Conservation (phyloP, 495 filamentous ascomycete species). For the Cudoniella acicularis region DNA sequence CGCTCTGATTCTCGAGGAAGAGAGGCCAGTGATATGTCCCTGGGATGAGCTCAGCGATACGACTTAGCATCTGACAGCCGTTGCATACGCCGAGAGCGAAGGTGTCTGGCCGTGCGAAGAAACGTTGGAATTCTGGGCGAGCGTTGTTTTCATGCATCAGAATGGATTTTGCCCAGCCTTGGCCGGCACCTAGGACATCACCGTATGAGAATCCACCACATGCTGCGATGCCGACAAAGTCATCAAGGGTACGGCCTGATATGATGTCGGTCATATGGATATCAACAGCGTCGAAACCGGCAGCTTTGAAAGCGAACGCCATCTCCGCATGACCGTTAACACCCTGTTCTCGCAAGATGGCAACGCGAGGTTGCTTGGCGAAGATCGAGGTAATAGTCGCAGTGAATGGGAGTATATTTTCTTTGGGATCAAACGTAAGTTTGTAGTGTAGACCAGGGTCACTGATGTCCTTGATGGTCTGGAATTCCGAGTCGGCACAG, state of each 20-base stretch:
- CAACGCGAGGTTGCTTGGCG: slow-evolving; percentile 74
- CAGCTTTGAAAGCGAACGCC: slow-evolving; percentile 91
- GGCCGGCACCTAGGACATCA: slow-evolving; percentile 90
- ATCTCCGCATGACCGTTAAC: slow-evolving; percentile 95
- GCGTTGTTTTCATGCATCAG: slow-evolving; percentile 70
- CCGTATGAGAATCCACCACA: slow-evolving; percentile 98
- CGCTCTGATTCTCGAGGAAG: slow-evolving; percentile 79
- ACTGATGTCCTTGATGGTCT: slow-evolving; percentile 65
- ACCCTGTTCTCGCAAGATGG: slow-evolving; percentile 92
- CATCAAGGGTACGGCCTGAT: slow-evolving; percentile 67
- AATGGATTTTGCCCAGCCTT: slow-evolving; percentile 95
- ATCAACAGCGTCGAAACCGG: slow-evolving; percentile 87
- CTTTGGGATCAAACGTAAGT: slow-evolving; percentile 75
- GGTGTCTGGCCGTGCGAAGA: slow-evolving; percentile 87
- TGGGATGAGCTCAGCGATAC: slow-evolving; percentile 79
- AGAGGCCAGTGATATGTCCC: slow-evolving; percentile 82
- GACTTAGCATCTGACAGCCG: slow-evolving; percentile 91
- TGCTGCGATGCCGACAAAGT: slow-evolving; percentile 84
- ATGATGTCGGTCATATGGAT: slow-evolving; percentile 98
- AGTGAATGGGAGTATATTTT: slow-evolving; percentile 68
- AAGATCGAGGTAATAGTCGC: slow-evolving; percentile 67
- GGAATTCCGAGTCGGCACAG: slow-evolving; percentile 84
- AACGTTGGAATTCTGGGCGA: slow-evolving; percentile 70
- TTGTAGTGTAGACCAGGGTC: slow-evolving; percentile 87
- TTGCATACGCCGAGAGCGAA: slow-evolving; percentile 97